Conservation (phyloP, 1,284 basidiomycete species). For the Apiotrichum domesticum region DNA sequence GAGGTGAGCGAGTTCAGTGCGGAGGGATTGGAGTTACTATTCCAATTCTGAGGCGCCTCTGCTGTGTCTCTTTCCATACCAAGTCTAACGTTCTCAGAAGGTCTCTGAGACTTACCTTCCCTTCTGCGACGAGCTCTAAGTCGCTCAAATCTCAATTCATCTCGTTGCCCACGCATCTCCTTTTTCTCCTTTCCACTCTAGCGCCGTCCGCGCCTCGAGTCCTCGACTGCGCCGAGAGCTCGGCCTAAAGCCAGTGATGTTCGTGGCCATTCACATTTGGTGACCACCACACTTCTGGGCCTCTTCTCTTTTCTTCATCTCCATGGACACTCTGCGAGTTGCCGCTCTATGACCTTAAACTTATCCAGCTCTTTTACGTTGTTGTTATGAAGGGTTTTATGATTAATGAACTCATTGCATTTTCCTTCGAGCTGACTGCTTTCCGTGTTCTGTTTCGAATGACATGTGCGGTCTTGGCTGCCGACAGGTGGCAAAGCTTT, state of each 20-base stretch:
- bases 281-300: not conserved
- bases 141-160: not conserved
- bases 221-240: not conserved
- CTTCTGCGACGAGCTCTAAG: conserved; percentile 19
- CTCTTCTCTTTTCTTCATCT: not conserved
- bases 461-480: no score
- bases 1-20: conserved; percentile 18
- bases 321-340: conserved; percentile 12
- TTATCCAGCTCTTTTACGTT: not conserved
- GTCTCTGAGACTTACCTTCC: conserved; percentile 42
- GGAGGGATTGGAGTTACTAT: no score
- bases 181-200: not conserved
- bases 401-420: not conserved
- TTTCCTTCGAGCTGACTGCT: no score
- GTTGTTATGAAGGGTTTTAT: conserved; percentile 4
- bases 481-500: no score
- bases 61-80: no score
- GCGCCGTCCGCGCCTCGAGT: not conserved
- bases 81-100: conserved; percentile 13
- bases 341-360: not conserved
- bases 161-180: not conserved
- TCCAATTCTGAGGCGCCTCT: not conserved
- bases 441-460: no score
- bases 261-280: not conserved
- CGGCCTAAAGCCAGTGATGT: not conserved